These are phyloP conservation scores for Entelexis paramagnoliae DNA, from an alignment of 1,139 yeast genomes.

Conservation along the genomic window DNA sequence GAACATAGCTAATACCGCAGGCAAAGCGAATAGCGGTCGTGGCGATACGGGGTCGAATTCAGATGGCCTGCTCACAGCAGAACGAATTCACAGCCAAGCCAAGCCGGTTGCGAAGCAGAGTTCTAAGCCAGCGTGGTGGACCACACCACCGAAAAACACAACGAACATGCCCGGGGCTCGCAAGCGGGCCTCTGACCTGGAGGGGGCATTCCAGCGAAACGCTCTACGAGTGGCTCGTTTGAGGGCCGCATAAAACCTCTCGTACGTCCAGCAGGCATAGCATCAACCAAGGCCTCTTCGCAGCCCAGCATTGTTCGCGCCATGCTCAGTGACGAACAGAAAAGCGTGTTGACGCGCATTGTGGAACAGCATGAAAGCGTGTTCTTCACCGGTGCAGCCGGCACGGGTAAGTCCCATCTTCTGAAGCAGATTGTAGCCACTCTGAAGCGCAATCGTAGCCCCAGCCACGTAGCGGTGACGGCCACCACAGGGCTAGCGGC, in stretches of 20 bases:
- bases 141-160: conserved; percentile 14
- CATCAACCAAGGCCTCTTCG: conserved; percentile 5
- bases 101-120: neutral
- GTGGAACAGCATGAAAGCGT: conserved; percentile 45
- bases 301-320: conserved; percentile 16
- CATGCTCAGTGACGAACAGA: conserved; percentile 39
- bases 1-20: neutral
- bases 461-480: conserved; percentile 58
- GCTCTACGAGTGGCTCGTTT: conserved; percentile 9
- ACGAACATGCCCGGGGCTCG: conserved; percentile 13
- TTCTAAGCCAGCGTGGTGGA: conserved; percentile 16
- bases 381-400: conserved; percentile 92
- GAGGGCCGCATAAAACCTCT: conserved; percentile 17
- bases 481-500: conserved; percentile 94
- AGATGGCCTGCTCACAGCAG: neutral
- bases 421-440: conserved; percentile 47
- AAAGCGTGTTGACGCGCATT: conserved; percentile 44
- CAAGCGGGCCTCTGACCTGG: conserved; percentile 11
- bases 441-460: conserved; percentile 33
- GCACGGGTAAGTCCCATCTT: conserved; percentile 85
- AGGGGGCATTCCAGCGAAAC: neutral
- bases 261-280: conserved; percentile 18
- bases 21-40: neutral
- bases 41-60: neutral
- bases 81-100: neutral